phyloP scores from a whole-genome alignment of 805 yeast genomes.

The Wickerhamiella qilinensis region DNA sequence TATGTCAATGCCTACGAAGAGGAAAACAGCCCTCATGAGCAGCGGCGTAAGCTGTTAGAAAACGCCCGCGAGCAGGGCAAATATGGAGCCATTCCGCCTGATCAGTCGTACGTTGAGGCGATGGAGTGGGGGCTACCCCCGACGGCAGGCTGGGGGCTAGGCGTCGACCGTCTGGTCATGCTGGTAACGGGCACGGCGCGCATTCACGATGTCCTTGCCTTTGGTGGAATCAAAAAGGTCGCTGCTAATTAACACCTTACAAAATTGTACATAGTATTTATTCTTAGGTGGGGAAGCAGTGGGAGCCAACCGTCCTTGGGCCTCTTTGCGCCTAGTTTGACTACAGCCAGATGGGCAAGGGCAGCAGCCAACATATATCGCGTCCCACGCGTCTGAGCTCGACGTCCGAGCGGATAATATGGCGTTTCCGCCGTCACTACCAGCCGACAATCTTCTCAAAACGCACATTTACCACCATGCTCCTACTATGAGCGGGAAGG shows the following conservation, averaged over 20 bases:
- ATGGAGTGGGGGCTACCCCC: constrained; percentile 96
- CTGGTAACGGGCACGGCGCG: constrained; percentile 44
- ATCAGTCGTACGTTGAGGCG: constrained; percentile 48
- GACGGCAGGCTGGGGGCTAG: constrained; percentile 97
- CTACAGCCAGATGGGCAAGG: too few species aligned
- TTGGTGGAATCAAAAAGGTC: constrained; percentile 1
- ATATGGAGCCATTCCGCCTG: constrained; percentile 50
- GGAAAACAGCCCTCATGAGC: constrained; percentile 74
- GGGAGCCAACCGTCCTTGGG: too few species aligned
- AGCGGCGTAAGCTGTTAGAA: constrained; percentile 39
- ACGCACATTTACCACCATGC: constrained; percentile 15
- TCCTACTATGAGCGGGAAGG: constrained; percentile 9
- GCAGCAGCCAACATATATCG: too few species aligned
- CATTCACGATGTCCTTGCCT: constrained; percentile 23
- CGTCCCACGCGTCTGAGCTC: too few species aligned
- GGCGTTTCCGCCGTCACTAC: constrained; percentile 14
- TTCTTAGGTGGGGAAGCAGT: too few species aligned
- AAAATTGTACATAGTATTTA: neutral
- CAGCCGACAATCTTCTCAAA: constrained; percentile 7
- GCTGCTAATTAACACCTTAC: neutral
- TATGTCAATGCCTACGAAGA: constrained; percentile 91
- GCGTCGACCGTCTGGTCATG: constrained; percentile 81
- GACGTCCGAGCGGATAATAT: too few species aligned
- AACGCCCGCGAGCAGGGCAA: constrained; percentile 39
- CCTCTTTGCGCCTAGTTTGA: too few species aligned